Evolutionary conservation across 1,284 basidiomycete species (phyloP), one percentile per base, ranked within the genome.

Genomic region (Pseudozyma thailandica): DNA sequence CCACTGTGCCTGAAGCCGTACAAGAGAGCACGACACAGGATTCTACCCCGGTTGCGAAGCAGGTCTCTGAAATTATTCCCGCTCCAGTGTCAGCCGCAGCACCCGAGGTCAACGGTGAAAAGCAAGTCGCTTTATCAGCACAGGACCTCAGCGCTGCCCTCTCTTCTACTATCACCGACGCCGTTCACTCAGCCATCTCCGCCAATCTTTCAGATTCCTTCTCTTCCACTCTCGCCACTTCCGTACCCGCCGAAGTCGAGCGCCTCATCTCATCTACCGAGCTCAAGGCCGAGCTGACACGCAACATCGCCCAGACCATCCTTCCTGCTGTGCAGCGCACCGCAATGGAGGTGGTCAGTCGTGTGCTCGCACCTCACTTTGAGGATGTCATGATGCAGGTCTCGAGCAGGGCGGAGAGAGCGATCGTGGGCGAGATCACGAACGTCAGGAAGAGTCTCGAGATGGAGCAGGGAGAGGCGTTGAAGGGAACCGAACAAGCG

Each of bases 331-430:
- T 76, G 27, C 74, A 71, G 50, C 62, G 61, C 28, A 72, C 70
- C 3, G 74, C 64, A 9, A 63, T 72, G 46, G 74, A 76, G 46
- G 59, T 64, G 25, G 60, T 76, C 43, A 57, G 51, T 39, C 58
- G 55, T 18, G 74, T 69, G 6, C 56, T 74, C 15, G 72, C 74
- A 8, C 74, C 72, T 23, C 62, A 74, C 52, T 70, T 74, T 43
- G 68, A 74, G 47, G 64, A 64, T 9, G 57, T 74, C 1, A 72
- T 70, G 57, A 49, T 55, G 42, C 50, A 54, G 20, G 46, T 72
- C 20, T 48, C 45, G 10, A 31, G 58, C 3, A 39, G 64, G 6
- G 53, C 66, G 2, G 58, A 70, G 53, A 35, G 50, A 4, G 41
- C 55, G 6, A 62, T 73, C 18, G 62, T 69, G 20, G 52, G 54